Conservation (phyloP, 2,329 filamentous ascomycete genomes). For the Helicocarpus griseus region DNA sequence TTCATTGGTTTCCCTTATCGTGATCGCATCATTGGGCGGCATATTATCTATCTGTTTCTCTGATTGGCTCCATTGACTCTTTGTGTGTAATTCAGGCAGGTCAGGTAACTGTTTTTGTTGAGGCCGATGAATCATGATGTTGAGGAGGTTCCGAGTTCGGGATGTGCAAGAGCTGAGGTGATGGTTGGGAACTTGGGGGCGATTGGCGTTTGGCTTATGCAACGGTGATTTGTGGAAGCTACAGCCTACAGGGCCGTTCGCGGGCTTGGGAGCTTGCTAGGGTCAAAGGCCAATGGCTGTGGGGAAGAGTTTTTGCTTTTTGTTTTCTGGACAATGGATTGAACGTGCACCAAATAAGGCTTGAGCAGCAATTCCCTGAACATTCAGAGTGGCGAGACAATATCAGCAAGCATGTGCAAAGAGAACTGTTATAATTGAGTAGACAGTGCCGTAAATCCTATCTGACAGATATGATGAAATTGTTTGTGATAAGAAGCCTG, state of each 20-base stretch:
- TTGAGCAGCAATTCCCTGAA: too few species aligned
- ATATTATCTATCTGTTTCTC: conserved; percentile 15
- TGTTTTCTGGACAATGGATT: too few species aligned
- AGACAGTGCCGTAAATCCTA: background rate
- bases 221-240: background rate
- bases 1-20: conserved; percentile 37
- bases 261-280: background rate
- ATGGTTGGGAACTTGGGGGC: background rate
- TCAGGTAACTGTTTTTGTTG: too few species aligned
- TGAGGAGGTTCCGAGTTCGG: too few species aligned
- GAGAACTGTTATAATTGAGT: background rate
- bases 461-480: background rate
- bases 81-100: too few species aligned
- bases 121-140: too few species aligned
- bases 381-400: too few species aligned
- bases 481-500: background rate
- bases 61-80: background rate
- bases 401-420: background rate
- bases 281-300: background rate
- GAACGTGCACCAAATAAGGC: too few species aligned
- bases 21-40: conserved; percentile 13
- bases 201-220: background rate
- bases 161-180: background rate
- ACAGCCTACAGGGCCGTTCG: too few species aligned
- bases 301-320: background rate